These are phyloP conservation scores for Dioszegia aurantiaca DNA, from an alignment of 768 basidiomycete genomes.

Conservation along the genomic window DNA sequence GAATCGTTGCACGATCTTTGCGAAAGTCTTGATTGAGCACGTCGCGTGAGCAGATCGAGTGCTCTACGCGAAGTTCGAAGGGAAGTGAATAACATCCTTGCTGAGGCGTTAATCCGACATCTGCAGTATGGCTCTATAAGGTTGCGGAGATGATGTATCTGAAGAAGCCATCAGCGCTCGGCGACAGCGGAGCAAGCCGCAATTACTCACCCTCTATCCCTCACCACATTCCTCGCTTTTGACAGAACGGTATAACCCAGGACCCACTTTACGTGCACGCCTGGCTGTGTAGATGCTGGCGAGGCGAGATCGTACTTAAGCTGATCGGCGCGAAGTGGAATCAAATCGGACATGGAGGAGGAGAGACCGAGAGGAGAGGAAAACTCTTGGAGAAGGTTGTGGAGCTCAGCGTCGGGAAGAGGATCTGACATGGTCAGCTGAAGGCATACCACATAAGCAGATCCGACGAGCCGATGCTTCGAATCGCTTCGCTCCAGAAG, in stretches of 20 bases:
- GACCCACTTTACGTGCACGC: slow-evolving; percentile 46
- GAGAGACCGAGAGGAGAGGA: slow-evolving; percentile 12
- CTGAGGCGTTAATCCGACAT: no score
- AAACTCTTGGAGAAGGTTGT: slow-evolving; percentile 50
- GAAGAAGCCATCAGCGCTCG: neutral
- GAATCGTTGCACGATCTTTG: no score
- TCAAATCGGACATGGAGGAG: slow-evolving; percentile 16
- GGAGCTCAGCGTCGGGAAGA: slow-evolving; percentile 43
- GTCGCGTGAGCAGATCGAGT: no score
- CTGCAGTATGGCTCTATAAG: neutral
- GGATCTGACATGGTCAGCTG: slow-evolving; percentile 35
- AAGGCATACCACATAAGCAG: no score
- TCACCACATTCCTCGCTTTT: slow-evolving; percentile 45
- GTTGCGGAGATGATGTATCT: slow-evolving; percentile 13
- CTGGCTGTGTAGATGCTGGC: slow-evolving; percentile 8
- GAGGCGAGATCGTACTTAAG: slow-evolving; percentile 25
- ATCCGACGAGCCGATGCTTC: no score
- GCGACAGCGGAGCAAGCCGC: no score
- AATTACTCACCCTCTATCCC: slow-evolving; percentile 48
- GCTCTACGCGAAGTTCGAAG: no score
- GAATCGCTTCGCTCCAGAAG: no score
- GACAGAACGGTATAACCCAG: slow-evolving; percentile 49
- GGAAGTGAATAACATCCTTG: no score
- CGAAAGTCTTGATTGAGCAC: no score
- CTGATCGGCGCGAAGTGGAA: slow-evolving; percentile 29